phyloP scores from a whole-genome alignment of 2,329 filamentous ascomycete genomes.

The Colletotrichum spinosum region DNA sequence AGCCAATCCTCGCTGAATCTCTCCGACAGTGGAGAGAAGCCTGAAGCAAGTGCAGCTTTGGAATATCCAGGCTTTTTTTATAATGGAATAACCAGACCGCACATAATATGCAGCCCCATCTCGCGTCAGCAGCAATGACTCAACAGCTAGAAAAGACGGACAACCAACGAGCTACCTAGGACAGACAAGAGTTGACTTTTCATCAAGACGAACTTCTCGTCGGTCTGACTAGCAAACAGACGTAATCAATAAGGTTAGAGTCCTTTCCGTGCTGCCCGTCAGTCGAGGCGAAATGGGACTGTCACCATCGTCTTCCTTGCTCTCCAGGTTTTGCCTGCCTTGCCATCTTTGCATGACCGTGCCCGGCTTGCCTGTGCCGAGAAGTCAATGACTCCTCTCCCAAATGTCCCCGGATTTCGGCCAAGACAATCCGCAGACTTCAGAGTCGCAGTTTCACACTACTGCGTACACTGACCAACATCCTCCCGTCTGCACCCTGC shows the following conservation, averaged over 20 bases:
- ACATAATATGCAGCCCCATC: not conserved
- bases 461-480: conserved; percentile 5
- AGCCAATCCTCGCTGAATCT: conserved; percentile 10
- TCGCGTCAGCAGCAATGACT: conserved; percentile 1
- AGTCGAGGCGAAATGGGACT: not conserved
- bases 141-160: not conserved
- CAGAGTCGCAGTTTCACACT: conserved; percentile 7
- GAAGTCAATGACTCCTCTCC: not conserved
- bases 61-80: not conserved
- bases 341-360: not conserved
- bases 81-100: conserved; percentile 15
- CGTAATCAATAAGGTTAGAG: conserved; percentile 11
- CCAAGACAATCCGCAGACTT: conserved; percentile 9
- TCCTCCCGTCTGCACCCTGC: not conserved
- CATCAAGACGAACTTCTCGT: not conserved
- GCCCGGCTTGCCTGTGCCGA: conserved; percentile 2
- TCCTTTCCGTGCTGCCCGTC: conserved; percentile 14
- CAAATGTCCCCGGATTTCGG: conserved; percentile 6
- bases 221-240: not conserved
- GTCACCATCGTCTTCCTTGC: too few relatives aligned
- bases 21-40: conserved; percentile 3
- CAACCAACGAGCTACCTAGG: not conserved
- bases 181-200: not conserved
- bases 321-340: too few relatives aligned
- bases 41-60: conserved; percentile 23